These are phyloP conservation scores for Populus hybrid DNA, from an alignment of 441 rosid genomes.

Conservation along the genomic window DNA sequence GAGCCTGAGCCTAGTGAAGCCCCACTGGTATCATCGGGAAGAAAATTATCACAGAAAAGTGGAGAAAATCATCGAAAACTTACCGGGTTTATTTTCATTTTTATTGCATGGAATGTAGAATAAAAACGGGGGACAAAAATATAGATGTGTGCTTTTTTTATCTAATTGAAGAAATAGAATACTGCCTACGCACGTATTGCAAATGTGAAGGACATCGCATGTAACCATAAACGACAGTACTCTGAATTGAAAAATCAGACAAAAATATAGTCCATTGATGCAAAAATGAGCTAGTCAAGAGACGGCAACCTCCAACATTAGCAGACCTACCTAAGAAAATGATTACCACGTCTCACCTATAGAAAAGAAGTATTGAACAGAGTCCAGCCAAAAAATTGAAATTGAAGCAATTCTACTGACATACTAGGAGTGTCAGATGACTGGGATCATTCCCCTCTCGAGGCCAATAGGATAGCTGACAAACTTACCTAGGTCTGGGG, in stretches of 20 bases:
- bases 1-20: background rate
- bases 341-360: constrained; percentile 15
- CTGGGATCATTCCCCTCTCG: constrained; percentile 14
- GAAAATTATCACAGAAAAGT: background rate
- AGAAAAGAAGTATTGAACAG: constrained; percentile 14
- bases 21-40: background rate
- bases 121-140: background rate
- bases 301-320: constrained; percentile 5
- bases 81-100: background rate
- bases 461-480: constrained; percentile 11
- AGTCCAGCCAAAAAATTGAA: constrained; percentile 10
- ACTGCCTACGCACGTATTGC: background rate
- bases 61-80: background rate
- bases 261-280: constrained; percentile 2
- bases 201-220: background rate
- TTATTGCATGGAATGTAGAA: background rate
- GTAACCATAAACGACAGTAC: background rate
- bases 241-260: background rate
- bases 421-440: background rate
- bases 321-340: constrained; percentile 4
- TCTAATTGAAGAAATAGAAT: background rate
- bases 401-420: constrained; percentile 6
- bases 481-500: constrained; percentile 29
- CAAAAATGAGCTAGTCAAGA: constrained; percentile 20
- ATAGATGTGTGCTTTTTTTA: background rate